Evolutionary conservation across 768 basidiomycete genomes (phyloP), one percentile per base, ranked within the genome.

Genomic region (Suillus tomentosus): DNA sequence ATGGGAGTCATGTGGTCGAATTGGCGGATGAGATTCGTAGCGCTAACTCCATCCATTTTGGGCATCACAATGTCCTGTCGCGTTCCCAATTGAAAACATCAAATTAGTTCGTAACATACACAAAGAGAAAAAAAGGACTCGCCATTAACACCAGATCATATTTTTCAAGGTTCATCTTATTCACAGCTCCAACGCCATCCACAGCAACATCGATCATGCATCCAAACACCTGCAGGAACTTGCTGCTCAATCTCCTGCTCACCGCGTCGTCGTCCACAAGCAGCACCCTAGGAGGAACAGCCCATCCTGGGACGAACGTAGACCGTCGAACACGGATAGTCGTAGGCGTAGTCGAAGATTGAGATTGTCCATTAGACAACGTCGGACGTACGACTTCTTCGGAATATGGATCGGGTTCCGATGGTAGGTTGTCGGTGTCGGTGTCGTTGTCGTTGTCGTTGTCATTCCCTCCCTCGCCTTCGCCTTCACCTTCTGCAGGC

Each of bases 131-230:
- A 51, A 45, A 61, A 15, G 2, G n/a, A 81, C 87, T 50, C 68
- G 92, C 93, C 96, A 98, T 98, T 64, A 99, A 74, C 66, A 97
- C 95, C 72, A 99, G 76, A 77, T 99, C 96, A 74, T 97, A 98
- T 80, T 95, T 95, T 70, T 92, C 93, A 74, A 92, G 74, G 77
- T 96, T 96, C 94, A 98, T 97, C 84, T 94, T 96, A 69, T 91
- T 90, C 61, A 99, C 95, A 0, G 96, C 96, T 1, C 87, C 87
- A 5, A 94, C 85, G 0, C 96, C 96, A 73, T 98, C 95, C 43
- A 95, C 93, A 2, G 95, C 96, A 47, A 96, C 91, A 69, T 98
- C 96, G 62, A 91, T 95, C 70, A 89, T 88, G 76, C 96, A 97
- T 45, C 96, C 96, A 76, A 96, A 95, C 51, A 97, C 92, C 78